These are phyloP conservation scores for Ogataea pignaliae DNA, from an alignment of 805 yeast genomes.

Conservation along the genomic window DNA sequence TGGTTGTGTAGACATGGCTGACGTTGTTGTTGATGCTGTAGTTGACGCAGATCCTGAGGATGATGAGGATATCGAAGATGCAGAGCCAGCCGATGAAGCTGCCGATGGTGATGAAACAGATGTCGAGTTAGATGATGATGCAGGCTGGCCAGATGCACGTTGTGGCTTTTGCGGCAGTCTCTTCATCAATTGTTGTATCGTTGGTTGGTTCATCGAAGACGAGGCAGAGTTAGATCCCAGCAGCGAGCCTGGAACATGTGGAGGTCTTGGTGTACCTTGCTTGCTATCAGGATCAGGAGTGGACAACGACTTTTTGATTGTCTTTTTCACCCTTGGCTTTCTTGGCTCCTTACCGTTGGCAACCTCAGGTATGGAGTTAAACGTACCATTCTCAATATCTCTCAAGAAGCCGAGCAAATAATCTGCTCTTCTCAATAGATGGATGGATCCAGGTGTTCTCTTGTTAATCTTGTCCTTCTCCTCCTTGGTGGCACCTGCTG, in stretches of 20 bases:
- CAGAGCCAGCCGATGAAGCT: background rate
- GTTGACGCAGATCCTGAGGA: background rate
- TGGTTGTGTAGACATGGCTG: no score
- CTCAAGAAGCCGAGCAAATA: conserved; percentile 68
- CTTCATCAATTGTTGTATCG: conserved; percentile 19
- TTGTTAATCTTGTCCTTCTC: conserved; percentile 39
- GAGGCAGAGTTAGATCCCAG: conserved; percentile 5
- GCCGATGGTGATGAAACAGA: background rate
- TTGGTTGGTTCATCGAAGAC: conserved; percentile 13
- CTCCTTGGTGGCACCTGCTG: conserved; percentile 32
- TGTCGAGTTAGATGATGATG: conserved; percentile 1
- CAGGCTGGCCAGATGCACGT: background rate
- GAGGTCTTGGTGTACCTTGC: conserved; percentile 13
- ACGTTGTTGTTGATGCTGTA: conserved; percentile 1
- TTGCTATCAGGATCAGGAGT: conserved; percentile 22
- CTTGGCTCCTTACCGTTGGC: conserved; percentile 2
- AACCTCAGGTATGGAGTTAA: background rate
- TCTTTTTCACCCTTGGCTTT: conserved; percentile 18
- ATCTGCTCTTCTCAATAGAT: conserved; percentile 86
- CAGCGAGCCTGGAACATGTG: conserved; percentile 6
- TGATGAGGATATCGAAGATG: conserved; percentile 1
- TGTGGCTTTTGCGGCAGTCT: conserved; percentile 11
- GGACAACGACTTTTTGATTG: conserved; percentile 18
- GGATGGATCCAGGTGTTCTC: conserved; percentile 88
- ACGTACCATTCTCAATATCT: conserved; percentile 32